Conservation (phyloP, 352 stramenopile genomes). For the Globisporangium polare region DNA sequence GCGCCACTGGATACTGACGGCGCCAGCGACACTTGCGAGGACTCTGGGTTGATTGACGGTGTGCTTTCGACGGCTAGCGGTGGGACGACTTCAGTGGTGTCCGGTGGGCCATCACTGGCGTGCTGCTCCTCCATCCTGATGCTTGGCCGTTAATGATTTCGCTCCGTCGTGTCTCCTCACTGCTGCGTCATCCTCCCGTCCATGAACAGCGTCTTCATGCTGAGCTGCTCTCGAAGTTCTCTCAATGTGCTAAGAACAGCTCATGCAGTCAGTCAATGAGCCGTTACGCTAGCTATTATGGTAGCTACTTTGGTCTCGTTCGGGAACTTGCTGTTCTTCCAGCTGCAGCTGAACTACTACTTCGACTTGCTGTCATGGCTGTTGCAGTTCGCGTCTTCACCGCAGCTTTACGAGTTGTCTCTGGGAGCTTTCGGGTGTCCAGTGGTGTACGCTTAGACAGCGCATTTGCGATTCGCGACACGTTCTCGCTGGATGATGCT, state of each 20-base stretch:
- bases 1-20: neutral
- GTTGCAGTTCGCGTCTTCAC: neutral
- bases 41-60: neutral
- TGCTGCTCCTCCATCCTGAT: neutral
- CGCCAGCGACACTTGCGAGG: neutral
- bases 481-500: conserved; percentile 5
- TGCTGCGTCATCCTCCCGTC: neutral
- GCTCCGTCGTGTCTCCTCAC: neutral
- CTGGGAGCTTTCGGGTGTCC: neutral
- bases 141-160: neutral
- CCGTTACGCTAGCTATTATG: neutral
- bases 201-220: neutral
- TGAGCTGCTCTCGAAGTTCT: neutral
- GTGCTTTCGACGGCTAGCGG: neutral
- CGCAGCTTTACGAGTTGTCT: neutral
- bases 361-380: neutral
- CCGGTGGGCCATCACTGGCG: neutral
- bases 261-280: neutral
- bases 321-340: neutral
- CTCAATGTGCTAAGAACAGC: neutral
- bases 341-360: neutral
- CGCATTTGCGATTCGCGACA: conserved; percentile 1
- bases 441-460: neutral
- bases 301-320: neutral
- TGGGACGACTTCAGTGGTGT: neutral